Conservation (phyloP, 441 rosid genomes). For the Adansonia madagascariensis region DNA sequence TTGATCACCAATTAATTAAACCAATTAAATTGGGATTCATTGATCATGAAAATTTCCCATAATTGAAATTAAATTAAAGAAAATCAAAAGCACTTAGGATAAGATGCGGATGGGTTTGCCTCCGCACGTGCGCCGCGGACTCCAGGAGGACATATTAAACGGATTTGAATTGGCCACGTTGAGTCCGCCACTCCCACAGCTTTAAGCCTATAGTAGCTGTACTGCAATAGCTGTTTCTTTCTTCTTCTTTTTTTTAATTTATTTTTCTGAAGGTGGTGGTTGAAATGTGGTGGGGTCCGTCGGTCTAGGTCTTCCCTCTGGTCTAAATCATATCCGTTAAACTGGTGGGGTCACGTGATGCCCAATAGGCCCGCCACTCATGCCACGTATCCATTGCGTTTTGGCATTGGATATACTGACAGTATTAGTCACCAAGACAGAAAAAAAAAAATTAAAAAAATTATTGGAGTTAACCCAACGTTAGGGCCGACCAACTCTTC, state of each 20-base stretch:
- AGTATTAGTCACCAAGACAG: conserved; percentile 24
- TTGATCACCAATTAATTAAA: too few relatives aligned
- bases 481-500: background rate
- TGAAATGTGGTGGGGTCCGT: conserved; percentile 37
- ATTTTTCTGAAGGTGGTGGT: background rate
- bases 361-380: conserved; percentile 61
- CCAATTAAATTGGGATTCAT: too few relatives aligned
- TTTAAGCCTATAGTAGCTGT: too few relatives aligned
- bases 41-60: background rate
- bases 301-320: background rate
- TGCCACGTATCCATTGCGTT: background rate
- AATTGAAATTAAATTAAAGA: conserved; percentile 1
- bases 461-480: background rate
- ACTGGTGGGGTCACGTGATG: conserved; percentile 64
- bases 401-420: too few relatives aligned
- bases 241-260: background rate
- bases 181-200: conserved; percentile 6
- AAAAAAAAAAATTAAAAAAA: background rate
- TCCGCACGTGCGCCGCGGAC: conserved; percentile 41
- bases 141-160: conserved; percentile 24
- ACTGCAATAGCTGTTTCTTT: background rate
- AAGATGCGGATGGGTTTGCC: background rate
- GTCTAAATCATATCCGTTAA: conserved; percentile 53
- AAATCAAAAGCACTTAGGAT: background rate
- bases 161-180: conserved; percentile 24